Evolutionary conservation across 2,329 filamentous ascomycete species (phyloP), one percentile per base, ranked within the genome.

Genomic region (Talaromyces sp.): DNA sequence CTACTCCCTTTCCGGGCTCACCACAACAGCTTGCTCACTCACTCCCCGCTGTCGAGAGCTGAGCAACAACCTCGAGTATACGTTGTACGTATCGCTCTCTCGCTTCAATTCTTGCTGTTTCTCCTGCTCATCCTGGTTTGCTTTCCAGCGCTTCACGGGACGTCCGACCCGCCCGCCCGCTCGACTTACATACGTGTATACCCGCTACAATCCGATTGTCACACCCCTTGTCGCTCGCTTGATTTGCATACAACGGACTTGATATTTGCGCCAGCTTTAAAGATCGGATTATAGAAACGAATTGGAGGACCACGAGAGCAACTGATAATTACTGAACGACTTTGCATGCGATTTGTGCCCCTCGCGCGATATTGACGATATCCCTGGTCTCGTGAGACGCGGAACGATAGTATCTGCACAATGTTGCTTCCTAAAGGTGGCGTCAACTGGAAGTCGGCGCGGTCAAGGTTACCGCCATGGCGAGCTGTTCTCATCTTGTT

Each of bases 341-440:
- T 13, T 33, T 59, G 31, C n/a, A 33, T 39, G 37, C 56, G 35
- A 61, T 50, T n/a, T 13, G n/a, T 35, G 11, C 33, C 27, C 41
- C 11, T 60, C 58, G 27, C 58, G 27, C 27, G 27, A 31, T 31
- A 31, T 31, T 31, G 24, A 60, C 37, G 14, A 11, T 22, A 27
- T 16, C 31, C 33, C 43, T 50, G n/a, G 11, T 61, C 39, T 59
- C 45, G 61, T 43, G 61, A 63, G 22, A 33, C 50, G 14, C 19
- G 37, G 24, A 24, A 9, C 22, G 52, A 33, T 8, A 48, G 14
- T 33, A 41, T 39, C 19, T 24, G 31, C 24, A 82, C 70, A 68
- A 97, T 97, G 93, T 87, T 97, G 82, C 87, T 96, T 72, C 91
- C 92, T 69, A 96, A 96, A 81, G 91, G 90, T 77, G 91, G 92